Evolutionary conservation across 768 basidiomycete genomes (phyloP).

Genomic region (Amanita inopinata): DNA sequence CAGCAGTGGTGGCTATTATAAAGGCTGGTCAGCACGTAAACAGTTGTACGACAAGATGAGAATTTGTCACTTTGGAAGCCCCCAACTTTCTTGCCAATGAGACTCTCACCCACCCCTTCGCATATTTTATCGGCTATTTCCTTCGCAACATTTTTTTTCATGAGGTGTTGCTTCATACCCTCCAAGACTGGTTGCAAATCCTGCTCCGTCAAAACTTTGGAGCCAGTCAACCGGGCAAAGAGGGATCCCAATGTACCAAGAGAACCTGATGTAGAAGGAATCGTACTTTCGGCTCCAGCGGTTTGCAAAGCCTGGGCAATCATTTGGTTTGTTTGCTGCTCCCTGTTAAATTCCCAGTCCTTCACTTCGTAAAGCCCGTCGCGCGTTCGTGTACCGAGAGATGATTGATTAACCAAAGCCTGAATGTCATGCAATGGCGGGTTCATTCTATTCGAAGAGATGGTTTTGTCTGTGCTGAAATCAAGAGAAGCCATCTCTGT

Average conservation of each 20-base stretch:
- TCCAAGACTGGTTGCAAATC: conserved; percentile 85
- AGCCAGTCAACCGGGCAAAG: conserved; percentile 79
- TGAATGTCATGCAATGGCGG: conserved; percentile 40
- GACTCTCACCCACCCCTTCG: conserved; percentile 82
- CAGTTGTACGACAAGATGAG: conserved; percentile 7
- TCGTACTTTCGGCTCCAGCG: conserved; percentile 31
- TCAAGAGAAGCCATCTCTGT: conserved; percentile 91
- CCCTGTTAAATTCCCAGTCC: conserved; percentile 71
- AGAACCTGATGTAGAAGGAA: conserved; percentile 29
- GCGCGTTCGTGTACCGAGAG: conserved; percentile 65
- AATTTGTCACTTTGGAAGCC: conserved; percentile 65
- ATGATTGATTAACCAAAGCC: conserved; percentile 56
- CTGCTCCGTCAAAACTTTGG: conserved; percentile 69
- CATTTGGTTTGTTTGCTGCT: conserved; percentile 22
- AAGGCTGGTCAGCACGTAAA: conserved; percentile 9
- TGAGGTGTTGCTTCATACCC: conserved; percentile 95
- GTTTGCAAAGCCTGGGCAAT: conserved; percentile 47
- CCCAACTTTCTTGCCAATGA: conserved; percentile 87
- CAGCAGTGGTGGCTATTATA: conserved; percentile 64
- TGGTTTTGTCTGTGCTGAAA: conserved; percentile 59
- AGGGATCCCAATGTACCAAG: conserved; percentile 65
- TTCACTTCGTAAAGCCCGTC: conserved; percentile 60
- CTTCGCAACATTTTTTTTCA: conserved; percentile 97
- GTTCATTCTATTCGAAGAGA: conserved; percentile 20
- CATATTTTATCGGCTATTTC: conserved; percentile 94